phyloP scores from a whole-genome alignment of 805 yeast species.

The Myxozyma vanderwaltii region DNA sequence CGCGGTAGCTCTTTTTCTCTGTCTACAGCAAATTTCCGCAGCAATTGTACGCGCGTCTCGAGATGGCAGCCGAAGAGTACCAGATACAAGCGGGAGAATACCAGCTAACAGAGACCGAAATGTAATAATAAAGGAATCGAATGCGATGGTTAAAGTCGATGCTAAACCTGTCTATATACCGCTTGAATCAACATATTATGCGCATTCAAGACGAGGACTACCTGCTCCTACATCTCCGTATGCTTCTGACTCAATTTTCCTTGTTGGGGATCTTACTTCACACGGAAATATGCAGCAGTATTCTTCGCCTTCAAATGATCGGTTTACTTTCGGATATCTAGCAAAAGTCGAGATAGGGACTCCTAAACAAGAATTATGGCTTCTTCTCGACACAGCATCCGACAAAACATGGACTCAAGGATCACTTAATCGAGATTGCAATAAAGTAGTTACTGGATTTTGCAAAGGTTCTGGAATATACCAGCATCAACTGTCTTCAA shows the following conservation, averaged over 20 bases:
- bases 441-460: neutral
- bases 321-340: conserved; percentile 34
- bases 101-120: no score
- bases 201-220: conserved; percentile 5
- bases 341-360: conserved; percentile 54
- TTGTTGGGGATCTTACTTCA: neutral
- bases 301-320: conserved; percentile 12
- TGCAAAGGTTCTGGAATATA: conserved; percentile 19
- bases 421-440: conserved; percentile 10
- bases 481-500: neutral
- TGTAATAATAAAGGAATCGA: neutral
- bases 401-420: conserved; percentile 64
- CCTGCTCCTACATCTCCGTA: conserved; percentile 1
- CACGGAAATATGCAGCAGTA: neutral
- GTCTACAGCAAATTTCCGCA: no score
- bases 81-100: no score
- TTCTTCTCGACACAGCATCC: conserved; percentile 72
- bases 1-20: no score
- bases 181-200: conserved; percentile 6
- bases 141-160: neutral
- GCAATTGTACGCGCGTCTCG: no score
- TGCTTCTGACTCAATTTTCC: neutral
- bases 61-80: no score
- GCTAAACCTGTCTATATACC: neutral
- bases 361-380: conserved; percentile 52